Evolutionary conservation across 805 yeast genomes (phyloP).

Genomic region (Candida tibetensis): DNA sequence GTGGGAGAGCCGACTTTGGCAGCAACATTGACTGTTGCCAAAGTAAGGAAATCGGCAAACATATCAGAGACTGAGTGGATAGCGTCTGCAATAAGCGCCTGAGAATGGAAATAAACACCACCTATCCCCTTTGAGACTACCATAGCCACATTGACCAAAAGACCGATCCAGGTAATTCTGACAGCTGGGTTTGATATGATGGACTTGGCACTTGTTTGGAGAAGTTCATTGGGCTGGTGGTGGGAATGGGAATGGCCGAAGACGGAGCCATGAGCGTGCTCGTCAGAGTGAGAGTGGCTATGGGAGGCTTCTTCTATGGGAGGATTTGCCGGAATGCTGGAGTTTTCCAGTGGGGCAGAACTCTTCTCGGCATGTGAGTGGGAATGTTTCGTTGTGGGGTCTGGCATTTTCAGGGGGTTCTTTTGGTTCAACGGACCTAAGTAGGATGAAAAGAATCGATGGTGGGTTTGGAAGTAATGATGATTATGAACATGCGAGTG

Average conservation of each 20-base stretch:
- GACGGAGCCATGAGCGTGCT: constrained; percentile 15
- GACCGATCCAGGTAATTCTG: constrained; percentile 88
- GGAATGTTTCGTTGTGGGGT: neutral
- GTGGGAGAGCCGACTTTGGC: constrained; percentile 53
- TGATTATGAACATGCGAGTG: neutral
- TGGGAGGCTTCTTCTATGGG: constrained; percentile 2
- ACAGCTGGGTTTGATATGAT: constrained; percentile 72
- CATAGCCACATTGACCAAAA: constrained; percentile 78
- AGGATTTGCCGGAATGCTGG: no score
- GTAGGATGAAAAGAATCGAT: neutral
- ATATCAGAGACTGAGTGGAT: constrained; percentile 90
- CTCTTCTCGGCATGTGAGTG: neutral
- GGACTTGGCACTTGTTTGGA: constrained; percentile 23
- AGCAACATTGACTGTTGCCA: constrained; percentile 82
- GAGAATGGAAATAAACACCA: constrained; percentile 91
- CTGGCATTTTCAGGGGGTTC: neutral
- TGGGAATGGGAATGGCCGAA: constrained; percentile 43
- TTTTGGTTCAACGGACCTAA: neutral
- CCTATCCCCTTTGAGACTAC: constrained; percentile 86
- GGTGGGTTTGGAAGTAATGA: neutral
- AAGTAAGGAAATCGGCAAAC: constrained; percentile 83
- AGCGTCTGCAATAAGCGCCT: constrained; percentile 91
- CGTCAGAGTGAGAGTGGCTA: constrained; percentile 14
- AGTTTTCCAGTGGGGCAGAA: no score
- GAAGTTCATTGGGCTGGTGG: constrained; percentile 44